Evolutionary conservation across 805 yeast genomes (phyloP), one percentile per base, ranked within the genome.

Genomic region (Wickerhamomyces chaumierensis): DNA sequence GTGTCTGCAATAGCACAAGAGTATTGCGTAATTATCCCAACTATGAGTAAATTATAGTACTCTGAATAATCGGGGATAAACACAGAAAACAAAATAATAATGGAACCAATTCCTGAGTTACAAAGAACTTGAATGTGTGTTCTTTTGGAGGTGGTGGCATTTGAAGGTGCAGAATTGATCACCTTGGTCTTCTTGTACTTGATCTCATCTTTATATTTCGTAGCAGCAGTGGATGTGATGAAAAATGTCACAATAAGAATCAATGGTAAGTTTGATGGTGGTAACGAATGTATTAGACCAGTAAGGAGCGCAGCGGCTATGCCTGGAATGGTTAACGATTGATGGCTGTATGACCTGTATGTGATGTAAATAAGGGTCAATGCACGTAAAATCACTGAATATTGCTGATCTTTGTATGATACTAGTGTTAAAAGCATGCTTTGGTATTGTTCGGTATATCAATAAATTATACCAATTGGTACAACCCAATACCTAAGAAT

Each of bases 1-100:
- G 72, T 65, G 41, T 67, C 72, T 5, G 71, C 63, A 5, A 61
- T 62, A 16, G 63, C 71, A 2, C 68, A 68, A 5, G 62, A 61
- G 40, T 68, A 68, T 31, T 67, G 70, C 5, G 52, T 48, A 25
- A 51, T 47, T 7, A 53, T 39, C 3, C 58, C 61, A 8, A 51
- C 47, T 29, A 42, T 57, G 34, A 47, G 43, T 36, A 41, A 49
- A 2, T 36, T 21, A 9, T 36, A 36, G 9, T 35, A 20, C 8
- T 36, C 42, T 9, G 29, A 25, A 7, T 33, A 27, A 19, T 44
- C 41, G 12, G 19, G 15, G 1, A 44, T 42, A 19, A 43, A 40
- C 1, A 41, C 18, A 12, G 58, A 55, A 3, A 45, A 18, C 6
- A 64, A 5, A 3, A 67, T 60, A 19, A 65, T 45, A 0, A 58